Evolutionary conservation across 805 yeast genomes (phyloP).

Genomic region (Candida loeiensis): DNA sequence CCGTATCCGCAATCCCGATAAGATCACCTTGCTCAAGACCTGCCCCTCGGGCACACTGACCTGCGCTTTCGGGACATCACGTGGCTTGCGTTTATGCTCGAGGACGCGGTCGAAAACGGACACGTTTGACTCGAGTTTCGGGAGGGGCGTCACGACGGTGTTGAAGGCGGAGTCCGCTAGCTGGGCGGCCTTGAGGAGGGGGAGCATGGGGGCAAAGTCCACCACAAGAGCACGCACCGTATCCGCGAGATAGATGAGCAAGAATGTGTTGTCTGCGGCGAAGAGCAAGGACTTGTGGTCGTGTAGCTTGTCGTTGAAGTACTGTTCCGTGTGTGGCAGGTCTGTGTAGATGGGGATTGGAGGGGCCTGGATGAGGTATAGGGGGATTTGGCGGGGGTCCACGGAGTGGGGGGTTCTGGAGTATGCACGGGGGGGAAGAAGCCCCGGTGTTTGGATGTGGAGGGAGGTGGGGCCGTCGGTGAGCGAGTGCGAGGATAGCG

Average conservation of each 20-base stretch:
- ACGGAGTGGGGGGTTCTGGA: conserved; percentile 13
- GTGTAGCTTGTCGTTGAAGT: conserved; percentile 19
- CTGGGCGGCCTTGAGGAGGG: conserved; percentile 1
- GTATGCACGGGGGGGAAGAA: neutral
- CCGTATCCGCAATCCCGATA: conserved; percentile 41
- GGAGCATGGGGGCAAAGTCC: conserved; percentile 4
- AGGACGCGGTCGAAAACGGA: conserved; percentile 36
- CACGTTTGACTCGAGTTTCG: conserved; percentile 10
- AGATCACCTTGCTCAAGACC: conserved; percentile 31
- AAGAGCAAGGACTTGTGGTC: conserved; percentile 15
- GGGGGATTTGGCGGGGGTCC: conserved; percentile 21
- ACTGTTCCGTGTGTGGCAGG: conserved; percentile 15
- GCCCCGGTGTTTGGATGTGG: conserved; percentile 24
- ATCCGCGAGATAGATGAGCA: conserved; percentile 23
- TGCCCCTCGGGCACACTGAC: conserved; percentile 26
- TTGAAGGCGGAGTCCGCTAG: neutral
- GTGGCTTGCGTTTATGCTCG: conserved; percentile 19
- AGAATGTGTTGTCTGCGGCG: conserved; percentile 13
- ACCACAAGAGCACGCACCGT: neutral
- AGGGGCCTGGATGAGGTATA: conserved; percentile 18
- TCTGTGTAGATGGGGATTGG: conserved; percentile 23
- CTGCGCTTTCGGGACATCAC: conserved; percentile 10
- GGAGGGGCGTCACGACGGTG: neutral
- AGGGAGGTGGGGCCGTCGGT: conserved; percentile 2
- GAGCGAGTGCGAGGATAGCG: too few species aligned